These are phyloP conservation scores for Solanum rostratum DNA, from an alignment of 257 asterid species.

Conservation along the genomic window DNA sequence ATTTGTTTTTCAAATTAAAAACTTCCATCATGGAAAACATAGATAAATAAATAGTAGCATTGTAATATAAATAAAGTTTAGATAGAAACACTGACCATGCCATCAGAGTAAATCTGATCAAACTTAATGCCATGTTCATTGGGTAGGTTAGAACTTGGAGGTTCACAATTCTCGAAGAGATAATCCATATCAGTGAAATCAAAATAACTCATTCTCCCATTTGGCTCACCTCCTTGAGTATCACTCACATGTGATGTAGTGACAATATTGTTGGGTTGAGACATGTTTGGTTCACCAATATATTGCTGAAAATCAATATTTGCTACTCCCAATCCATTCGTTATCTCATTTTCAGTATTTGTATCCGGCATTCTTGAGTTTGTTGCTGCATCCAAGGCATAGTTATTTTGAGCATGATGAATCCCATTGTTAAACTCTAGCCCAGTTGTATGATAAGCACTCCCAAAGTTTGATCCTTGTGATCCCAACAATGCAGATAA, in stretches of 20 bases:
- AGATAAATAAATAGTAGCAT: not conserved
- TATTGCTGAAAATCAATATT: not conserved
- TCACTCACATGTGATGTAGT: not conserved
- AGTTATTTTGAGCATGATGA: not conserved
- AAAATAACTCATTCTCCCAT: too few species aligned
- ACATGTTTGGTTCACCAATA: not conserved
- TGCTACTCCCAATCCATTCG: not conserved
- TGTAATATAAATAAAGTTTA: not conserved
- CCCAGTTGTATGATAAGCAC: not conserved
- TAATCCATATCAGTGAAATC: too few species aligned
- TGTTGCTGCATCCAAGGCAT: not conserved
- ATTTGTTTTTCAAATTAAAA: not conserved
- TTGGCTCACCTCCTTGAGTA: not conserved
- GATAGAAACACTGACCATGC: not conserved
- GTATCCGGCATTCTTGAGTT: not conserved
- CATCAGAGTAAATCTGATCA: not conserved
- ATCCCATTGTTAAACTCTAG: not conserved
- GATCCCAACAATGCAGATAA: not conserved
- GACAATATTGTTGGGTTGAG: not conserved
- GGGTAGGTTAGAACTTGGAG: too few species aligned
- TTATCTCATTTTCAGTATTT: not conserved
- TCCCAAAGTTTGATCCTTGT: not conserved
- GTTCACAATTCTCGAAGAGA: too few species aligned
- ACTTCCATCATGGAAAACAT: not conserved
- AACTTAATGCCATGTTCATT: not conserved